Conservation (phyloP, 148 eudicot genomes). For the Silene conica region DNA sequence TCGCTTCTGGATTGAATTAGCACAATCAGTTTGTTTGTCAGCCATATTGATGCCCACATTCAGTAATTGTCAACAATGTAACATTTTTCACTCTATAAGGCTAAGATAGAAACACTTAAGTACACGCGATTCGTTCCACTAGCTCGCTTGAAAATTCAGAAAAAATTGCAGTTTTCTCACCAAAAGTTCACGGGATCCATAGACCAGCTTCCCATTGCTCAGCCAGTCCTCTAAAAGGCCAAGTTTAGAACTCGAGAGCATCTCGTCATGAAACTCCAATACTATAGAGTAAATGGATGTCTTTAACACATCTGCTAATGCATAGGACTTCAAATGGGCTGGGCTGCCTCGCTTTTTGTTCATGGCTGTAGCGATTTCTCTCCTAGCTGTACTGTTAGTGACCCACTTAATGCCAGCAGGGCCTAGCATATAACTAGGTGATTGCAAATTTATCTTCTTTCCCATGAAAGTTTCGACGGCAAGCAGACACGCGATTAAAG, state of each 20-base stretch:
- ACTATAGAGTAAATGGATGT: conserved; percentile 70
- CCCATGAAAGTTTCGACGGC: conserved; percentile 90
- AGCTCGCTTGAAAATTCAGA: conserved; percentile 62
- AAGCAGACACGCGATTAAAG: conserved; percentile 63
- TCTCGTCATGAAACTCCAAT: conserved; percentile 73
- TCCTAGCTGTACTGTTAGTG: conserved; percentile 55
- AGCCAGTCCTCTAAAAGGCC: conserved; percentile 84
- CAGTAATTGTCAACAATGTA: background rate
- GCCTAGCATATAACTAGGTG: conserved; percentile 43
- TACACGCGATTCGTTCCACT: background rate
- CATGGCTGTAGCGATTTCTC: conserved; percentile 48
- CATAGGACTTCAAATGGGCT: conserved; percentile 60
- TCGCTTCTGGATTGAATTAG: background rate
- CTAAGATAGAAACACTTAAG: conserved; percentile 8
- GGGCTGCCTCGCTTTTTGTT: conserved; percentile 62
- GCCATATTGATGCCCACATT: background rate
- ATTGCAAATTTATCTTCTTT: conserved; percentile 70
- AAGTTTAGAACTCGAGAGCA: conserved; percentile 55
- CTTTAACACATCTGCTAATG: conserved; percentile 76
- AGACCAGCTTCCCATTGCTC: conserved; percentile 42
- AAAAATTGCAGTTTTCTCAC: conserved; percentile 63
- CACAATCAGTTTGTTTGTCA: conserved; percentile 7
- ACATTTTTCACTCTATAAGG: background rate
- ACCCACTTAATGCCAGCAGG: conserved; percentile 88
- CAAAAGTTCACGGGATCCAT: conserved; percentile 66